phyloP scores from a whole-genome alignment of 179 eudicot species.

The Beta macrorhiza region DNA sequence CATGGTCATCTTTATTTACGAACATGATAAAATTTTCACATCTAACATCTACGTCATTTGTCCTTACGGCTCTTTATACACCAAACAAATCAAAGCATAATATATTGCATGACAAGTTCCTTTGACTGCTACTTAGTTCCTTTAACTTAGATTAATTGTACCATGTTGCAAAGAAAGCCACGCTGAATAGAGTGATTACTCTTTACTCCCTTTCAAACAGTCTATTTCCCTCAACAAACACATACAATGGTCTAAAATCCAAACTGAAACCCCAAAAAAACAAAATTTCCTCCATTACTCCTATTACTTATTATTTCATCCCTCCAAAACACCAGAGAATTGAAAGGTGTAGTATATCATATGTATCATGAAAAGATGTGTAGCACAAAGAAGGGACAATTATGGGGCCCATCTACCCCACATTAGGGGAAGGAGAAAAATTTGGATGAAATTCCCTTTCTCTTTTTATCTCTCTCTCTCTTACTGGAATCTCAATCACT shows the following conservation, averaged over 20 bases:
- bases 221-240: neutral
- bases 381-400: slow-evolving; percentile 37
- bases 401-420: slow-evolving; percentile 36
- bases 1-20: too few relatives aligned
- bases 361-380: slow-evolving; percentile 37
- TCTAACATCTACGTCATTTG: too few relatives aligned
- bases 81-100: too few relatives aligned
- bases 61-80: too few relatives aligned
- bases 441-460: neutral
- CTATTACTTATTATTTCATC: neutral
- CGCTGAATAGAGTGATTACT: neutral
- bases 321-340: neutral
- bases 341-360: neutral
- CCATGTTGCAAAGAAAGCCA: neutral
- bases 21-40: too few relatives aligned
- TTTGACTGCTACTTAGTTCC: too few relatives aligned
- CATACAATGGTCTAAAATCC: slow-evolving; percentile 3
- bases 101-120: too few relatives aligned
- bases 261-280: neutral
- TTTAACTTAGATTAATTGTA: too few relatives aligned
- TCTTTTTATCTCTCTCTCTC: neutral
- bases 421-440: neutral
- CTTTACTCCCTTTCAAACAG: neutral
- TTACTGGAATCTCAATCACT: slow-evolving; percentile 26
- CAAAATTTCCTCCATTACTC: neutral